Base-by-base conservation (phyloP, 768 basidiomycete species). In the Lactarius hengduanensis region DNA sequence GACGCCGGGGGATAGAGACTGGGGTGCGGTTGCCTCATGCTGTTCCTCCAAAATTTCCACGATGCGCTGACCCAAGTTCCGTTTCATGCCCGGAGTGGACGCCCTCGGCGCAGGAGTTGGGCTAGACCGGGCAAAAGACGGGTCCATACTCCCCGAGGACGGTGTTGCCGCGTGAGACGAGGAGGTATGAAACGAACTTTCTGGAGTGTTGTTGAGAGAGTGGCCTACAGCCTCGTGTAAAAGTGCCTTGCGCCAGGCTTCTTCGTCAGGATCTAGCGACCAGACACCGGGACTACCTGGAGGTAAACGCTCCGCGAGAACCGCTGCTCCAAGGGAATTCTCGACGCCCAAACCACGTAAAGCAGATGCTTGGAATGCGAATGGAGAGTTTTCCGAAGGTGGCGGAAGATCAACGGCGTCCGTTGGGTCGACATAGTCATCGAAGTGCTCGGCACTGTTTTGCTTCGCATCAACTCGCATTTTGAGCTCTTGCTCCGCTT, bases 361-460 rank as follows among this genome's bases (percentile, higher is more conserved):
- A 18, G 87, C 88, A 62, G 91, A 90, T 30, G 91, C 83, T 73
- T 92, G 91, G 45, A 89, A 83, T 8, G 88, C 84, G 70, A 92
- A 88, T 1, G 87, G 87, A 72, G 90, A 91, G 41, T 80, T 80
- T 43, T 86, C 79, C 41, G 88, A 85, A 8, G 86, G 88, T 6
- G 82, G 86, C 0, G 92, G 92, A 40, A 93, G 73, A 72, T 94
- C 92, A 41, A 94, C 91, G 30, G 83, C 83, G 72, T 93, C 92
- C 30, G 92, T 94, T 13, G 92, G 92, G 76, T 94, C 92, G 71
- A 93, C 86, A 62, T 90, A 81, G 71, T 86, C 79, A 72, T 85
- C 82, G 68, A 82, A 55, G n/a, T 64, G 79, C 76, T 36, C 73
- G 60, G 55, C 75, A 76, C 67, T 77, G 80, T 65, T 81, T 78